Base-by-base conservation (phyloP, 2,329 filamentous ascomycete genomes). In the Fusarium sp. region DNA sequence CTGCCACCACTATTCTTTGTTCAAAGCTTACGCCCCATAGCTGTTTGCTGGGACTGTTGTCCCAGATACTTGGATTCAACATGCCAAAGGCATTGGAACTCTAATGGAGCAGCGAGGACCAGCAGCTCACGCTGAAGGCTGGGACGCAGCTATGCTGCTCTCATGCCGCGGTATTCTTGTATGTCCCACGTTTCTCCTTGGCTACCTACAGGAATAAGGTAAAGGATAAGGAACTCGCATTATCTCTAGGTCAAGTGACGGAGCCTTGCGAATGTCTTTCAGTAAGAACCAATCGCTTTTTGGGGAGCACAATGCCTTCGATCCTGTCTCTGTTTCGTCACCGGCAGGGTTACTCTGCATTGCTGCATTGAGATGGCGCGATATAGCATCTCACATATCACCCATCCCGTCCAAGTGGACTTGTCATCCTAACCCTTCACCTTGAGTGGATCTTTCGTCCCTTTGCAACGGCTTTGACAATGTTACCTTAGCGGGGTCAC, bases 81-180 rank as follows among this genome's bases (percentile, higher is more conserved):
- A 85, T 68, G 82, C 82, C 16, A 77, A 75, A 36, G 83, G 82
- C 28, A 81, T 84, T 51, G 78, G 79, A 12, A 76, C 74, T n/a
- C 72, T 84, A 53, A 81, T 85, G 65, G 79, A 83, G 69, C 78
- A 82, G 51, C 82, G 83, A 26, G 83, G 83, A n/a, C 74, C 79
- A 15, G 74, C 72, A 11, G 79, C 80, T 30, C 82, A 83, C 60
- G 67, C 74, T 12, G 77, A 79, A 24, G 75, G 78, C 7, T 82
- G 81, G 73, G 82, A 83, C 68, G 79, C 79, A n/a, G 75, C 79
- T 22, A 81, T 84, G 76, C 69, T 85, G 24, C 75, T 82, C 20
- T 80, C 82, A 8, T 82, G 83, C 60, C 80, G 82, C 35, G 79
- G 79, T 14, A 75, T 84, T 48, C 73, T 84, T 47, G 82, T 83